These are phyloP conservation scores for Lactifluus hygrophoroides DNA, from an alignment of 768 basidiomycete species.

Conservation along the genomic window DNA sequence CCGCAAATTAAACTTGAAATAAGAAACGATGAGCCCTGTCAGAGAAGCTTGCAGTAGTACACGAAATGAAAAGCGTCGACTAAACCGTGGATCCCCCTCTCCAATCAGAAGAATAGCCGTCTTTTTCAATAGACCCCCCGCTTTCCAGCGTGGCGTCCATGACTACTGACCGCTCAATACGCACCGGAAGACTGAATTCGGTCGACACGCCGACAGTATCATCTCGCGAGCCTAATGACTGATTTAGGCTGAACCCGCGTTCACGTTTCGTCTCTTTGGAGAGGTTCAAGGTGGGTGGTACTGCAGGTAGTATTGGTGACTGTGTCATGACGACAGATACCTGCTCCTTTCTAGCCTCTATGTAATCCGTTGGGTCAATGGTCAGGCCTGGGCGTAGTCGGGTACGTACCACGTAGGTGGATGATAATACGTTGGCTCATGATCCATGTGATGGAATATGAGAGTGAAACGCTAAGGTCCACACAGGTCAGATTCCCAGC, in stretches of 20 bases:
- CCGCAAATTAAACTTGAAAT: too few relatives aligned
- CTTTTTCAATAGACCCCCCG: background rate
- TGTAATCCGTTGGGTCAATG: background rate
- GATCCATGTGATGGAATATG: too few relatives aligned
- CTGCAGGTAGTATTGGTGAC: background rate
- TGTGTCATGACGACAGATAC: background rate
- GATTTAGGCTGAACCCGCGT: background rate
- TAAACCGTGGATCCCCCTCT: background rate
- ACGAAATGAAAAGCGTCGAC: too few relatives aligned
- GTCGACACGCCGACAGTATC: background rate
- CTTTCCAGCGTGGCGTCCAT: background rate
- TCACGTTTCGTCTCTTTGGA: background rate
- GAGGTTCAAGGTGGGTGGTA: background rate
- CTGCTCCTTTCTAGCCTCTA: background rate
- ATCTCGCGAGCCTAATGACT: background rate
- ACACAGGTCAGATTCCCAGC: too few relatives aligned
- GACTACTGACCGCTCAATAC: slow-evolving; percentile 6
- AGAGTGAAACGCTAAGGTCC: too few relatives aligned
- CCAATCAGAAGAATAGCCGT: background rate
- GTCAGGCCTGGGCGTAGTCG: too few relatives aligned
- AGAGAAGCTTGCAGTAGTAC: too few relatives aligned
- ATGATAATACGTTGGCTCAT: too few relatives aligned
- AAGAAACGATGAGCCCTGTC: too few relatives aligned
- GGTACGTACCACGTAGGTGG: too few relatives aligned
- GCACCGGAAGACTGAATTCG: slow-evolving; percentile 19